Percentiles rank a stretch among this genome's conserved stretches.
These are phyloP conservation scores for Ephemerocybe angulata DNA, from an alignment of 768 basidiomycete genomes.

Conservation along the genomic window DNA sequence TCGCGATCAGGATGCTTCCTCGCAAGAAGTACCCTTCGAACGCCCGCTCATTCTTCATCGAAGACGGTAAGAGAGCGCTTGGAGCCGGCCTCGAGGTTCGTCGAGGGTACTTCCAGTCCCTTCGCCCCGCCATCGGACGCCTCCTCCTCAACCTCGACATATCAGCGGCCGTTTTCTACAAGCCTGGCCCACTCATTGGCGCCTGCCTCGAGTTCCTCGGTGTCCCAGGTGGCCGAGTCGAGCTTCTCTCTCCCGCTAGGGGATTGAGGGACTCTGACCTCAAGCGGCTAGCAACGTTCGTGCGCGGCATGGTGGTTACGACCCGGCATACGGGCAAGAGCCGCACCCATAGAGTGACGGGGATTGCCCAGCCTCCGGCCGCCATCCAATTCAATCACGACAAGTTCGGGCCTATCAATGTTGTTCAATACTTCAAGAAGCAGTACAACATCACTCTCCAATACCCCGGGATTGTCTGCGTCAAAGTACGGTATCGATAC, in stretches of 20 bases:
- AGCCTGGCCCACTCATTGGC: slow-evolving; percentile 51
- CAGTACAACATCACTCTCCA: slow-evolving; percentile 31
- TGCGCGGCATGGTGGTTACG: slow-evolving; percentile 31
- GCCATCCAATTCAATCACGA: slow-evolving; percentile 43
- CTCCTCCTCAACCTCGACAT: slow-evolving; percentile 79
- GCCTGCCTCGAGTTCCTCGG: slow-evolving; percentile 39
- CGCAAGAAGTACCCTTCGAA: slow-evolving; percentile 68
- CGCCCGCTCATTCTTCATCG: slow-evolving; percentile 71
- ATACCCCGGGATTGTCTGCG: slow-evolving; percentile 52
- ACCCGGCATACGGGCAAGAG: slow-evolving; percentile 24
- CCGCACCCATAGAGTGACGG: slow-evolving; percentile 50
- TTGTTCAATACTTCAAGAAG: slow-evolving; percentile 32
- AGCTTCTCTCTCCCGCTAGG: slow-evolving; percentile 51
- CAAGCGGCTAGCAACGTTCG: slow-evolving; percentile 36
- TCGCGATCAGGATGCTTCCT: slow-evolving; percentile 74
- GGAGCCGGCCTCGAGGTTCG: slow-evolving; percentile 65
- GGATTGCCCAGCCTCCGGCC: slow-evolving; percentile 36
- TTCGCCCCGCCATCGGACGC: slow-evolving; percentile 59
- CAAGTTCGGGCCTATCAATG: slow-evolving; percentile 44
- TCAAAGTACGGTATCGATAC: slow-evolving; percentile 55
- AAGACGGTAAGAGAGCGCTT: slow-evolving; percentile 47
- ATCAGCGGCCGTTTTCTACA: slow-evolving; percentile 74
- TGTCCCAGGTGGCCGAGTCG: slow-evolving; percentile 27
- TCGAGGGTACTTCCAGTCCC: slow-evolving; percentile 80
- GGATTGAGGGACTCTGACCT: no score